A percentile compares a stretch with the other conserved stretches of the same genome.
Evolutionary conservation across 139 green algal species (phyloP).

Genomic region (Chlamydomonas incerta): DNA sequence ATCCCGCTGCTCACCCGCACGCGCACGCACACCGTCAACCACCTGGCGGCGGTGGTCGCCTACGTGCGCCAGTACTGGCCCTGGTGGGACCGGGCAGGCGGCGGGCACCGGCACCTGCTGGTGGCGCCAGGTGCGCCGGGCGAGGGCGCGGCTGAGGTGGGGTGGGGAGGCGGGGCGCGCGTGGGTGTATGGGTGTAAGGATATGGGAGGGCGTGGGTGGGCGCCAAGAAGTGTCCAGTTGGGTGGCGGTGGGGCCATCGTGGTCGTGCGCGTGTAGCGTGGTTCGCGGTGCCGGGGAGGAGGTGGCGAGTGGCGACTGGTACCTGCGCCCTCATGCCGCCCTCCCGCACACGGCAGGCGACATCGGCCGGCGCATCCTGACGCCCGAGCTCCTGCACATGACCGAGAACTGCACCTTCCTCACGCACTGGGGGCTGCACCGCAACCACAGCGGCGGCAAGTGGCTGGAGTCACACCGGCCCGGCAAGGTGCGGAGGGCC

Average conservation of each 20-base stretch:
- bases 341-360: too few relatives aligned
- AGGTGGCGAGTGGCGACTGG: too few relatives aligned
- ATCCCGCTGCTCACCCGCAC: constrained; percentile 34
- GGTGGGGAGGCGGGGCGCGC: background rate
- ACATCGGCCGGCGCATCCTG: constrained; percentile 19
- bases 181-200: background rate
- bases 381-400: background rate
- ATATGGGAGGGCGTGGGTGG: too few relatives aligned
- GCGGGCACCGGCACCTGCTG: constrained; percentile 43
- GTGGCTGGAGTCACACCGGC: constrained; percentile 23
- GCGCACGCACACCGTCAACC: background rate
- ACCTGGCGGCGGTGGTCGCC: background rate
- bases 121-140: constrained; percentile 33
- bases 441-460: background rate
- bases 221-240: too few relatives aligned
- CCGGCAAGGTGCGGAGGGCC: constrained; percentile 14
- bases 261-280: too few relatives aligned
- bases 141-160: background rate
- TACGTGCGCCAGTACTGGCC: constrained; percentile 53
- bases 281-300: too few relatives aligned
- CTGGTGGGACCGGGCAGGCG: constrained; percentile 49
- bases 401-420: constrained; percentile 33
- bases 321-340: too few relatives aligned
- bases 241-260: too few relatives aligned
- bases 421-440: constrained; percentile 41